Conservation (phyloP, 805 yeast genomes). For the Yamadazyma scolyti region DNA sequence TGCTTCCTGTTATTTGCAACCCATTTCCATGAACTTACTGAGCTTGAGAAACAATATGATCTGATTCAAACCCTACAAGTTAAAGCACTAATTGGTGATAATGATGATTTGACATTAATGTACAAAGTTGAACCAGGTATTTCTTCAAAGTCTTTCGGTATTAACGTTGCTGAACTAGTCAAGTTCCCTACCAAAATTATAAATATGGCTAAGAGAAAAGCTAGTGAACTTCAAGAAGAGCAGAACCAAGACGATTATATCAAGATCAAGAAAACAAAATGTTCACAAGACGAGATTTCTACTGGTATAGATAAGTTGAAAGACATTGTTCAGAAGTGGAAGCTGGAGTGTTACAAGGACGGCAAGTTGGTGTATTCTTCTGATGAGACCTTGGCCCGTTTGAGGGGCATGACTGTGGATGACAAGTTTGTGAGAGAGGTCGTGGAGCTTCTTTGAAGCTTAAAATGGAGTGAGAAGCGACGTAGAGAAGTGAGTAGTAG, state of each 20-base stretch:
- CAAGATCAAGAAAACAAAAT: conserved; percentile 47
- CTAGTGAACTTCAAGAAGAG: conserved; percentile 73
- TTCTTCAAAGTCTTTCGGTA: conserved; percentile 94
- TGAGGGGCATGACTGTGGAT: conserved; percentile 30
- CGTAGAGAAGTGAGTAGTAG: too few species aligned
- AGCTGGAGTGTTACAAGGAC: conserved; percentile 32
- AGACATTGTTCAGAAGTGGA: conserved; percentile 55
- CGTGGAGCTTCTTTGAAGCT: too few species aligned
- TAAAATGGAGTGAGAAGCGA: too few species aligned
- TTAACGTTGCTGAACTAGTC: conserved; percentile 95
- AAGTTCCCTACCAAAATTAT: conserved; percentile 88
- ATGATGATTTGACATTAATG: conserved; percentile 74
- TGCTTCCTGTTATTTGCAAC: conserved; percentile 93
- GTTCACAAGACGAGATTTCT: conserved; percentile 48
- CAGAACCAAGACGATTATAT: conserved; percentile 38
- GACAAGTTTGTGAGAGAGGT: conserved; percentile 48
- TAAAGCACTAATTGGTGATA: conserved; percentile 76
- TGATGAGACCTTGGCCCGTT: conserved; percentile 31
- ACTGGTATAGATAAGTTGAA: conserved; percentile 51
- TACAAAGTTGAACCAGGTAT: conserved; percentile 97
- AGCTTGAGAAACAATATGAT: conserved; percentile 55
- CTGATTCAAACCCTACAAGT: conserved; percentile 85
- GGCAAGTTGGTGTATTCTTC: conserved; percentile 23
- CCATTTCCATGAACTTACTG: conserved; percentile 94
- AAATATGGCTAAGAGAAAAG: conserved; percentile 93